Percentiles rank a stretch among this genome's conserved stretches.
Evolutionary conservation across 78 protist genomes (phyloP).

Genomic region (Monocercomonoides exilis): DNA sequence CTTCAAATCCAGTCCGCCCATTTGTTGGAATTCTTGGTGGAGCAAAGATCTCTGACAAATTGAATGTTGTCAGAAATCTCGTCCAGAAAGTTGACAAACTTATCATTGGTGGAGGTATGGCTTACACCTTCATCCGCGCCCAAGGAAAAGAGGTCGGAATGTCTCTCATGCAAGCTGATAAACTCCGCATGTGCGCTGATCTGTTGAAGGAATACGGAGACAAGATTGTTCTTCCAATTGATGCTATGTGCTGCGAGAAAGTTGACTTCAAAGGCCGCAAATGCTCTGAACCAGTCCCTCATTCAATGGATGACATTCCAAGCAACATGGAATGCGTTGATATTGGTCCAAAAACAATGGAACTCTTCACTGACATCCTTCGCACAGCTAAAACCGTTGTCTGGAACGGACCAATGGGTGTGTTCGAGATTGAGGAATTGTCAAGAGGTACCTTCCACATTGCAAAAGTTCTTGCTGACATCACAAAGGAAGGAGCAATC

Average conservation of each 20-base stretch:
- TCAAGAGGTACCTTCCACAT: slow-evolving; percentile 70
- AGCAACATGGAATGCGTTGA: slow-evolving; percentile 43
- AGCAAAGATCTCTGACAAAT: slow-evolving; percentile 25
- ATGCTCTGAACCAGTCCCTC: not conserved
- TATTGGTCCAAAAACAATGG: not conserved
- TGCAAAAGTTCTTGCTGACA: slow-evolving; percentile 62
- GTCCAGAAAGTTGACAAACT: slow-evolving; percentile 80
- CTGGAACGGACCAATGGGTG: slow-evolving; percentile 98
- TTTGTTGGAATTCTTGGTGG: slow-evolving; percentile 97
- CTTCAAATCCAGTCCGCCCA: slow-evolving; percentile 82
- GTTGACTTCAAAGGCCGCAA: slow-evolving; percentile 53
- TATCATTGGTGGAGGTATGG: slow-evolving; percentile 98
- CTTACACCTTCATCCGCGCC: slow-evolving; percentile 89
- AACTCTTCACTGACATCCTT: not conserved
- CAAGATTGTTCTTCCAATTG: slow-evolving; percentile 53
- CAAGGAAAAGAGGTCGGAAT: slow-evolving; percentile 57
- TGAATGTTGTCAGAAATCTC: slow-evolving; percentile 72
- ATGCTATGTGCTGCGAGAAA: slow-evolving; percentile 68
- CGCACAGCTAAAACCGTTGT: slow-evolving; percentile 66
- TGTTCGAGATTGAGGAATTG: slow-evolving; percentile 84
- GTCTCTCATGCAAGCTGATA: slow-evolving; percentile 74
- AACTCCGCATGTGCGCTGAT: slow-evolving; percentile 59
- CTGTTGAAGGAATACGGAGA: slow-evolving; percentile 75
- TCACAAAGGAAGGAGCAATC: slow-evolving; percentile 67
- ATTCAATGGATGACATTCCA: slow-evolving; percentile 63